Evolutionary conservation across 768 basidiomycete genomes (phyloP), one percentile per base, ranked within the genome.

Genomic region (Dictyophora rubrovolvata): DNA sequence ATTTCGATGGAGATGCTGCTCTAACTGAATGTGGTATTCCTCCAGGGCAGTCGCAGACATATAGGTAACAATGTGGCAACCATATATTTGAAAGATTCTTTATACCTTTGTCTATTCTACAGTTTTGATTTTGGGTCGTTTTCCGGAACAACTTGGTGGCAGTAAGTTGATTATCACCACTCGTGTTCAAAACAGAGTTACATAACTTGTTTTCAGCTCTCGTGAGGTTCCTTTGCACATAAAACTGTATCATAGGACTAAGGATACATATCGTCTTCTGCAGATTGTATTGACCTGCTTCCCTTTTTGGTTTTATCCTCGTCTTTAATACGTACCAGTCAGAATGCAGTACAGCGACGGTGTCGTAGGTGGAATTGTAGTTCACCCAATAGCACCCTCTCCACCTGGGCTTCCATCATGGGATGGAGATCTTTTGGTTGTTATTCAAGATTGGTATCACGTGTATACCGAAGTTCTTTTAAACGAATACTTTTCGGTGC

Each of bases 21-120:
- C 71, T 81, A 48, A 76, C 79, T 1, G 75, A 81, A 63, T 81
- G 81, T 62, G 75, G 76, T 9, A 81, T 81, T 36, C 79, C 79
- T 18, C 73, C 79, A 2, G 77, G 77, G 20, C 68, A 72, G 63
- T 74, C 73, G 56, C 69, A 77, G 61, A 69, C 68, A 1, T 74
- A 74, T 65, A 72, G 71, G 68, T 69, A 49, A 5, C 50, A 59
- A 54, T 53, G 56, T 59, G 20, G 54, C 60, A n/a, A 12, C 47
- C 21, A 1, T 9, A 47, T 36, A 9, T 61, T 18, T 21, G 1
- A 6, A 10, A 7, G 21, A 1, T 20, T 17, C n/a, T 54, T 57
- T 61, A 2, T 65, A 36, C 10, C 0, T 6, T 7, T 33, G 11
- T 16, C 60, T 65, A 66, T 70, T 1, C 74, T 72, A 61, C 6